phyloP scores from a whole-genome alignment of 805 yeast species.

The Huiozyma naganishii region DNA sequence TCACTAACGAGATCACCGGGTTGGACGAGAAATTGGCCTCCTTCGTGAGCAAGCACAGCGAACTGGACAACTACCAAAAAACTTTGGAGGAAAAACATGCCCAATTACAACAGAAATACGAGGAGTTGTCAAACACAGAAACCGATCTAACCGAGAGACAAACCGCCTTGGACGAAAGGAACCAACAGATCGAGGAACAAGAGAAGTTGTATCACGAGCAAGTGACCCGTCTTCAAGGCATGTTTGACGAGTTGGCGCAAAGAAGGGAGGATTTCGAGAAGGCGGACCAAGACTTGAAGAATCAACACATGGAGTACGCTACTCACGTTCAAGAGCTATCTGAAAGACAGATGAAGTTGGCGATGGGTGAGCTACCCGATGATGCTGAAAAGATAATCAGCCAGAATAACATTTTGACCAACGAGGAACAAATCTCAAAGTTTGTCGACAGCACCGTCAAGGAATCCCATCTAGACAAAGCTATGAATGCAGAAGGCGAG shows the following conservation, averaged over 20 bases:
- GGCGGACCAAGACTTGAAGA: slow-evolving; percentile 32
- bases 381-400: slow-evolving; percentile 18
- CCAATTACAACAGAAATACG: slow-evolving; percentile 23
- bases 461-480: slow-evolving; percentile 19
- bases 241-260: slow-evolving; percentile 28
- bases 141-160: slow-evolving; percentile 27
- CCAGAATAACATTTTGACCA: slow-evolving; percentile 1
- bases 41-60: slow-evolving; percentile 24
- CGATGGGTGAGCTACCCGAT: slow-evolving; percentile 26
- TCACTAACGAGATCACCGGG: slow-evolving; percentile 34
- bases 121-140: slow-evolving; percentile 29
- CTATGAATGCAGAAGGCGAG: slow-evolving; percentile 17
- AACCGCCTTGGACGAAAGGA: slow-evolving; percentile 27
- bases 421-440: slow-evolving; percentile 7
- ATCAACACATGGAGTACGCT: slow-evolving; percentile 30
- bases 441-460: slow-evolving; percentile 24
- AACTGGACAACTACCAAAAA: slow-evolving; percentile 31
- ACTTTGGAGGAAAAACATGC: slow-evolving; percentile 29
- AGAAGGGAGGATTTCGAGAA: slow-evolving; percentile 30
- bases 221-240: slow-evolving; percentile 26
- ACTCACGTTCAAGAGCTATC: slow-evolving; percentile 31
- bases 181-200: slow-evolving; percentile 28
- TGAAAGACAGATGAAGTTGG: slow-evolving; percentile 29
- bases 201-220: slow-evolving; percentile 30
- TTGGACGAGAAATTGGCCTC: slow-evolving; percentile 21